Percentiles rank a stretch among this genome's conserved stretches.
phyloP scores from a whole-genome alignment of 768 basidiomycete genomes.

The Mycena galericulata region DNA sequence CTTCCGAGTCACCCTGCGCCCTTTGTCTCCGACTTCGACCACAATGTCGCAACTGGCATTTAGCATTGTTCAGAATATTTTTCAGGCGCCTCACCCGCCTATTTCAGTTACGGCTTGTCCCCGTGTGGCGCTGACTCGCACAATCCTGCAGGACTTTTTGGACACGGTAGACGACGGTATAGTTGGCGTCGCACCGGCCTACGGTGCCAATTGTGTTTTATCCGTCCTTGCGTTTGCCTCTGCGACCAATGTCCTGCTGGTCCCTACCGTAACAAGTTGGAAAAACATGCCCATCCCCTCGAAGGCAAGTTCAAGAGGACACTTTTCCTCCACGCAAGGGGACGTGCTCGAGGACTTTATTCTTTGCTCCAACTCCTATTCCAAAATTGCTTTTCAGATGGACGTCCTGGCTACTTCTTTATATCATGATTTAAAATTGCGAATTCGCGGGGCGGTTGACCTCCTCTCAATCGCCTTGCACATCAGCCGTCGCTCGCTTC shows the following conservation, averaged over 20 bases:
- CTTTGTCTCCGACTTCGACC: background rate
- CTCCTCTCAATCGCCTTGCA: conserved; percentile 48
- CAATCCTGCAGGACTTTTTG: conserved; percentile 45
- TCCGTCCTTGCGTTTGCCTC: conserved; percentile 56
- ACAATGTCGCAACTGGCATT: conserved; percentile 27
- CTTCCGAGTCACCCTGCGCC: background rate
- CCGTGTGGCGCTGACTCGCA: conserved; percentile 39
- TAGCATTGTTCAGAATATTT: conserved; percentile 49
- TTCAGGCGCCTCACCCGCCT: conserved; percentile 35
- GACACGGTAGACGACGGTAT: conserved; percentile 37
- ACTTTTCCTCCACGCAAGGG: conserved; percentile 11
- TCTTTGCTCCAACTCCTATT: conserved; percentile 41
- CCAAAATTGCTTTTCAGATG: conserved; percentile 59
- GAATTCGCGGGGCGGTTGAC: conserved; percentile 53
- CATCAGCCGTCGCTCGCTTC: conserved; percentile 47
- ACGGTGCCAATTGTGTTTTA: conserved; percentile 49
- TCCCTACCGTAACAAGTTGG: conserved; percentile 6
- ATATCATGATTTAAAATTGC: conserved; percentile 51
- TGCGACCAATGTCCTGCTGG: conserved; percentile 10
- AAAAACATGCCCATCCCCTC: conserved; percentile 51
- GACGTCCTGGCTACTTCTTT: conserved; percentile 57
- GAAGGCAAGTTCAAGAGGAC: conserved; percentile 27
- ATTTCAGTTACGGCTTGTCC: conserved; percentile 46
- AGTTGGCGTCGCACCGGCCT: conserved; percentile 59
- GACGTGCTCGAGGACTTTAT: conserved; percentile 46